Conservation (phyloP, 306 rosid genomes). For the Prosopis cineraria region DNA sequence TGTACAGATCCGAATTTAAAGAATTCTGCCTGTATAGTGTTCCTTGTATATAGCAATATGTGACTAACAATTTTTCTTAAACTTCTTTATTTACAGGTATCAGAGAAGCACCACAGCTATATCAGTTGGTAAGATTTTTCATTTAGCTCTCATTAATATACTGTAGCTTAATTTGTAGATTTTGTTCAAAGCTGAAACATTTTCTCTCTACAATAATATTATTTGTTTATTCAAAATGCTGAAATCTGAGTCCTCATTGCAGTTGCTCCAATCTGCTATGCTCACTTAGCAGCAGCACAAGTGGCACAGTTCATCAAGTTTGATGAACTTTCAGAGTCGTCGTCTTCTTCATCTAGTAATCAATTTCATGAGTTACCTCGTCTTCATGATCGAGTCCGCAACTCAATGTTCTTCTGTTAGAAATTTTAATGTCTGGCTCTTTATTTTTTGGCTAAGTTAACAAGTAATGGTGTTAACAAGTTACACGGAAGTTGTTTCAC, state of each 20-base stretch:
- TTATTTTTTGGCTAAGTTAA: neutral
- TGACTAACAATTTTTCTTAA: neutral
- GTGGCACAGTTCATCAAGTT: slow-evolving; percentile 41
- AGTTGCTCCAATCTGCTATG: slow-evolving; percentile 50
- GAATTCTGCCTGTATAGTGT: neutral
- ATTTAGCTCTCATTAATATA: neutral
- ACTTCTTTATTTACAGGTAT: slow-evolving; percentile 20
- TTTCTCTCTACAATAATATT: neutral
- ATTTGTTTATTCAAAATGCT: neutral
- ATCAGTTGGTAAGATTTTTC: slow-evolving; percentile 40
- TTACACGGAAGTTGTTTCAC: neutral
- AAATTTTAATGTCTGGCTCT: too few relatives aligned
- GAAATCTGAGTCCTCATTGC: slow-evolving; percentile 1
- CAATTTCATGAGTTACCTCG: neutral
- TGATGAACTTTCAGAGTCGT: slow-evolving; percentile 31
- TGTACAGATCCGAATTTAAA: too few relatives aligned
- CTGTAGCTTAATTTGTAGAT: neutral
- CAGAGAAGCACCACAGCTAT: slow-evolving; percentile 51
- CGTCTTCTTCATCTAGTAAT: too few relatives aligned
- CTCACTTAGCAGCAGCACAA: slow-evolving; percentile 47
- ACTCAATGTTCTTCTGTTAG: slow-evolving; percentile 51
- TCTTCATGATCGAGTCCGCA: slow-evolving; percentile 4
- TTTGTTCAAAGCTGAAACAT: neutral
- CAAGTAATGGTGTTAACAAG: neutral
- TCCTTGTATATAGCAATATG: neutral